These are phyloP conservation scores for Solanum clarkiae DNA, from an alignment of 257 asterid genomes.

Conservation along the genomic window DNA sequence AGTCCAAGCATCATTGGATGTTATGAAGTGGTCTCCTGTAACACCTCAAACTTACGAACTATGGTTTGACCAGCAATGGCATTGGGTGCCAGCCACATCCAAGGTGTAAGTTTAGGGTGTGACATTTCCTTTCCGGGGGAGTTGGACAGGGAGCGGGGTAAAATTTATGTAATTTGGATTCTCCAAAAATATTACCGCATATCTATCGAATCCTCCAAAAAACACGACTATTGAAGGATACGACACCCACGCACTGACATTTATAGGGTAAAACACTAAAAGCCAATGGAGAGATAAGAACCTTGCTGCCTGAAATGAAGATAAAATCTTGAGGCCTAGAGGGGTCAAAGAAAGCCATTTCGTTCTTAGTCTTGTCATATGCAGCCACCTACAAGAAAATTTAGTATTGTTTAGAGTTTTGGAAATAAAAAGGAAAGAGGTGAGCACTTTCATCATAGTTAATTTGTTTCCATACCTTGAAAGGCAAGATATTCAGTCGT, in stretches of 20 bases:
- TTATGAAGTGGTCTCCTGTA: neutral
- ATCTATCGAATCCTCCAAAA: neutral
- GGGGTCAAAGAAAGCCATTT: conserved; percentile 71
- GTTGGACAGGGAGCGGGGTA: no score
- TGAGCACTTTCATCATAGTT: neutral
- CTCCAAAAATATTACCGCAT: neutral
- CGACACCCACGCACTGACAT: neutral
- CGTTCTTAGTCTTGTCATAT: conserved; percentile 66
- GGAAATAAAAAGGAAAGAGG: neutral
- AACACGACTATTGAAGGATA: neutral
- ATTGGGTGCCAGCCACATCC: no score
- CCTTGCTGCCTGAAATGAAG: neutral
- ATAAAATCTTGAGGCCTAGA: neutral
- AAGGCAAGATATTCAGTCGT: conserved; percentile 74
- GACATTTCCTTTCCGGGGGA: no score
- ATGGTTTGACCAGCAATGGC: no score
- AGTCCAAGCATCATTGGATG: neutral
- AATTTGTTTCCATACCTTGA: conserved; percentile 35
- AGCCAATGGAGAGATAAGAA: neutral
- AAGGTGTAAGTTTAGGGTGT: no score
- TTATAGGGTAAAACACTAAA: neutral
- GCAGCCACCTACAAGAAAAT: conserved; percentile 67
- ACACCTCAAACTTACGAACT: no score
- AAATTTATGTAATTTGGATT: neutral
- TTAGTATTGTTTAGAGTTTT: neutral